Conservation (phyloP, 805 yeast species). For the Candida schatavii region DNA sequence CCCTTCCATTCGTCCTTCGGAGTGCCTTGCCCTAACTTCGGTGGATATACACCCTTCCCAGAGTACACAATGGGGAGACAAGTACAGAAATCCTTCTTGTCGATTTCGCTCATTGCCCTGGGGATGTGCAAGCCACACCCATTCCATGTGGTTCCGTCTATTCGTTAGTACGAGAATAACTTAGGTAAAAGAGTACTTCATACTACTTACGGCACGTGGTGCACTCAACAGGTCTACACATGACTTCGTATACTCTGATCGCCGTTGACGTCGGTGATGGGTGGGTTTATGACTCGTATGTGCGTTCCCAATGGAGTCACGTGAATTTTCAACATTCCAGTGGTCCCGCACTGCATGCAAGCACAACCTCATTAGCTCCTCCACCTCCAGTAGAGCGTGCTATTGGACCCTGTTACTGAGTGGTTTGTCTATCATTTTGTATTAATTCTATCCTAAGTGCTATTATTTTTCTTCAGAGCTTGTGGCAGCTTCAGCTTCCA, state of each 20-base stretch:
- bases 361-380: neutral
- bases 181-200: too few species aligned
- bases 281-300: too few species aligned
- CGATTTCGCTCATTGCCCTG: constrained; percentile 33
- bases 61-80: constrained; percentile 20
- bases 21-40: constrained; percentile 15
- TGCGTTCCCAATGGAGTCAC: too few species aligned
- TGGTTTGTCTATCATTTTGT: too few species aligned
- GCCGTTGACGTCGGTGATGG: too few species aligned
- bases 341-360: neutral
- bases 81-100: constrained; percentile 35
- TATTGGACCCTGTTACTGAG: too few species aligned
- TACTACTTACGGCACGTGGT: constrained; percentile 1
- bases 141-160: constrained; percentile 31
- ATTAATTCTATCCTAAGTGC: too few species aligned
- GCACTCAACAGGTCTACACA: constrained; percentile 6
- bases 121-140: constrained; percentile 48
- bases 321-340: too few species aligned
- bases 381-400: too few species aligned
- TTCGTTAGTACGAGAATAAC: neutral
- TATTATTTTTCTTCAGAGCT: too few species aligned
- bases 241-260: too few species aligned
- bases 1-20: constrained; percentile 3
- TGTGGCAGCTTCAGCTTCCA: too few species aligned
- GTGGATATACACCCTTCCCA: constrained; percentile 22